Conservation (phyloP, 176 grass and related monocot species). For the Tillandsia leiboldiana region DNA sequence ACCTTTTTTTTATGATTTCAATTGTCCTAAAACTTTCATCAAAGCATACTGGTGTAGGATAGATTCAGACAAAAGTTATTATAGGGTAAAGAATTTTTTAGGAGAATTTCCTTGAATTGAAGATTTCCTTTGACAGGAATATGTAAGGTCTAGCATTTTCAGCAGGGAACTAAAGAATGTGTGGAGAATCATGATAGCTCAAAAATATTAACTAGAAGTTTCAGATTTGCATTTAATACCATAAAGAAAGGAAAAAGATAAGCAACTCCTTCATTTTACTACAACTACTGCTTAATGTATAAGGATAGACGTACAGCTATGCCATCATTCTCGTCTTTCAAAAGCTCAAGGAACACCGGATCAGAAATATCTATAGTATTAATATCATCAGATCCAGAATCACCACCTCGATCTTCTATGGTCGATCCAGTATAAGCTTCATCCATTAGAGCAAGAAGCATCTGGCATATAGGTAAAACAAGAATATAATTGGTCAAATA, state of each 20-base stretch:
- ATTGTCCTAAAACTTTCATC: no score
- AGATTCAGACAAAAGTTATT: no score
- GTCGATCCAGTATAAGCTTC: constrained; percentile 90
- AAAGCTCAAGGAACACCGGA: constrained; percentile 82
- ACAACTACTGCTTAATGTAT: not conserved
- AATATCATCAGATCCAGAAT: constrained; percentile 68
- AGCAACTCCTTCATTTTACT: not conserved
- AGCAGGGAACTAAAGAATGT: no score
- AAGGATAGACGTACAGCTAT: constrained; percentile 55
- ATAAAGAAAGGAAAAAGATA: not conserved
- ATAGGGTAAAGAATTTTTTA: no score
- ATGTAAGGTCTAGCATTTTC: not conserved
- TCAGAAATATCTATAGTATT: constrained; percentile 67
- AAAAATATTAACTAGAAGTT: no score
- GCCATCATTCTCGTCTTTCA: constrained; percentile 97
- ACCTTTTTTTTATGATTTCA: no score
- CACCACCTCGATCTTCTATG: constrained; percentile 62
- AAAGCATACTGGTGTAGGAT: no score
- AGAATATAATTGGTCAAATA: constrained; percentile 9
- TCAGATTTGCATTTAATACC: no score
- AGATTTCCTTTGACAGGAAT: not conserved
- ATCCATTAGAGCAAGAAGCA: constrained; percentile 93
- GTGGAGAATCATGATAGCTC: no score
- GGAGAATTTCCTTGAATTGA: no score
- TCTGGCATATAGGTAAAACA: constrained; percentile 30